Evolutionary conservation across 202 grass and related monocot genomes (phyloP).

Genomic region (Setaria viridis): DNA sequence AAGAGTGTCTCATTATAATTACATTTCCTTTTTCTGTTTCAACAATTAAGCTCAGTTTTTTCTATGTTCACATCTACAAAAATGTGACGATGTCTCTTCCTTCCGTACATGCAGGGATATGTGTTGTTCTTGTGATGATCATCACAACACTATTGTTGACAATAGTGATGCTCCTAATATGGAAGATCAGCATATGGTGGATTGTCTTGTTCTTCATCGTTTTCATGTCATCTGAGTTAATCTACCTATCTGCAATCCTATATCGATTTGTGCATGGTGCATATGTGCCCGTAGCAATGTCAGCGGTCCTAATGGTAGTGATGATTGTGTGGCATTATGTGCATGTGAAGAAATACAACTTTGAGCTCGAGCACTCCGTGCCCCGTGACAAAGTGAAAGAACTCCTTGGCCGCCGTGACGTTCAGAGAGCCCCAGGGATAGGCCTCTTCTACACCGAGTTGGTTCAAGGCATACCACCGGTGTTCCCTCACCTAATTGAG

Average conservation of each 20-base stretch:
- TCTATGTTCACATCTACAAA: not conserved
- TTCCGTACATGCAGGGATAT: slow-evolving; percentile 6
- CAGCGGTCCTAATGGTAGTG: slow-evolving; percentile 35
- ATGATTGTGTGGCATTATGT: slow-evolving; percentile 61
- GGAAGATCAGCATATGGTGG: slow-evolving; percentile 51
- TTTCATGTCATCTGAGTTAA: slow-evolving; percentile 36
- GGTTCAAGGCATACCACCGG: slow-evolving; percentile 51
- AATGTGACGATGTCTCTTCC: not conserved
- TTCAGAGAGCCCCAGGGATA: slow-evolving; percentile 40
- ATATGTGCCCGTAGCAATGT: slow-evolving; percentile 49
- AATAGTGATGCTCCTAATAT: slow-evolving; percentile 59
- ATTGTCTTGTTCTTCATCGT: slow-evolving; percentile 12
- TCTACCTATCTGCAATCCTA: slow-evolving; percentile 46
- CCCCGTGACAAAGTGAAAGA: slow-evolving; percentile 40
- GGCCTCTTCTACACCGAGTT: slow-evolving; percentile 59
- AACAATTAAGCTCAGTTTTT: not conserved
- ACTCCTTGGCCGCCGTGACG: slow-evolving; percentile 6
- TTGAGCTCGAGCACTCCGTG: slow-evolving; percentile 42
- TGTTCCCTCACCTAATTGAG: slow-evolving; percentile 50
- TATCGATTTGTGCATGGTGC: slow-evolving; percentile 43
- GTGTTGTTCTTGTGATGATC: slow-evolving; percentile 56
- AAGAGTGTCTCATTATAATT: not conserved
- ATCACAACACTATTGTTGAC: slow-evolving; percentile 46
- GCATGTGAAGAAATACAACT: slow-evolving; percentile 45
- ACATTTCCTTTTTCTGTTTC: not conserved